Conservation (phyloP, 2,329 filamentous ascomycete species). For the Hyphodiscus sp. region DNA sequence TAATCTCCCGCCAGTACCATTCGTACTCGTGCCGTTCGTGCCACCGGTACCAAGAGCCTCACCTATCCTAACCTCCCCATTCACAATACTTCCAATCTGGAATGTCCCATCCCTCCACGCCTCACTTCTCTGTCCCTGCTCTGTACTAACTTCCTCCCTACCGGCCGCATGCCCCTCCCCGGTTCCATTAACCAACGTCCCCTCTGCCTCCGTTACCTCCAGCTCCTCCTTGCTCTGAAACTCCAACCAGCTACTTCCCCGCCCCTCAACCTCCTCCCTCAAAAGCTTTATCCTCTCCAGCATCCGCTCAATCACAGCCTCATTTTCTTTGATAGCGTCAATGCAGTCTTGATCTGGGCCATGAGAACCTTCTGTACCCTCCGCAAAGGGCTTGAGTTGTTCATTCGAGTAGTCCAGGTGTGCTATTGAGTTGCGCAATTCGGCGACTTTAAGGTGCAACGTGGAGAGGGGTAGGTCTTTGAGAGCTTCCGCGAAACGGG, state of each 20-base stretch:
- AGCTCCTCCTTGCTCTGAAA: constrained; percentile 44
- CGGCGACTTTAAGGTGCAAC: constrained; percentile 68
- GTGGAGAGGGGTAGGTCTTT: constrained; percentile 54
- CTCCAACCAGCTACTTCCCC: constrained; percentile 51
- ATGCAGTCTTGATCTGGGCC: constrained; percentile 61
- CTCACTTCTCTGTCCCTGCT: constrained; percentile 19
- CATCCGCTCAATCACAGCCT: constrained; percentile 61
- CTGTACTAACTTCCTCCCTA: constrained; percentile 1
- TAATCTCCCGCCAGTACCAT: constrained; percentile 39
- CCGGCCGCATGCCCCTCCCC: constrained; percentile 16
- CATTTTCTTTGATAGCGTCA: constrained; percentile 69
- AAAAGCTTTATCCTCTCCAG: constrained; percentile 58
- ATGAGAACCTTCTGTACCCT: constrained; percentile 29
- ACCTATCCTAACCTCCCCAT: constrained; percentile 44
- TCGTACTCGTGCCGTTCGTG: constrained; percentile 4
- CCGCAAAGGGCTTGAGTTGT: constrained; percentile 63
- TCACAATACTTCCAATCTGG: constrained; percentile 50
- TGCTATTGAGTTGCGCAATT: constrained; percentile 67
- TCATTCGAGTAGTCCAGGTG: constrained; percentile 70
- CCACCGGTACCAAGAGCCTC: constrained; percentile 2
- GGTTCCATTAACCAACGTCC: constrained; percentile 21
- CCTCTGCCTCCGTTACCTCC: constrained; percentile 34
- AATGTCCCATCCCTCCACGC: constrained; percentile 60
- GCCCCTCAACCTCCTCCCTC: constrained; percentile 51
- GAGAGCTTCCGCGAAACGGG: constrained; percentile 61